These are phyloP conservation scores for Zygosaccharomyces pseudorouxii DNA, from an alignment of 805 yeast genomes.

Conservation along the genomic window DNA sequence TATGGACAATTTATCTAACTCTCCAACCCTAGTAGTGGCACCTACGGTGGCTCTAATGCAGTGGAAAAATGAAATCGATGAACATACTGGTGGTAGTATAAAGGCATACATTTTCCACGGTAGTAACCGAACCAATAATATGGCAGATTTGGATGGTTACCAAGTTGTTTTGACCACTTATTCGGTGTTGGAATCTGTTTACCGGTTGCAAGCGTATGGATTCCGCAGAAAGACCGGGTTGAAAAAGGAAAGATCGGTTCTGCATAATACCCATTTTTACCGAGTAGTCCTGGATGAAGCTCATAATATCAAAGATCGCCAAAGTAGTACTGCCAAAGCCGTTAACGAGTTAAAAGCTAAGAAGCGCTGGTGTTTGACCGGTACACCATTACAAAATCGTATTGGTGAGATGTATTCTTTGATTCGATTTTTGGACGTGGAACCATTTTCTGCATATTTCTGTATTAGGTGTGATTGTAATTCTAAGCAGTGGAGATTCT, in stretches of 20 bases:
- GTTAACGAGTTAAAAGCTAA: constrained; percentile 68
- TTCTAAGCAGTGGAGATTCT: constrained; percentile 78
- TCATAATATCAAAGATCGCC: constrained; percentile 93
- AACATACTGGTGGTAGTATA: constrained; percentile 69
- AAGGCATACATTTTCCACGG: constrained; percentile 80
- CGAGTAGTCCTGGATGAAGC: constrained; percentile 94
- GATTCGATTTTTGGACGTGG: constrained; percentile 74
- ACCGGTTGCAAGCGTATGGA: constrained; percentile 77
- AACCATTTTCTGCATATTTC: constrained; percentile 84
- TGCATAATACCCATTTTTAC: constrained; percentile 73
- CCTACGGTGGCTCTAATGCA: constrained; percentile 99
- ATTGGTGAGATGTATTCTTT: constrained; percentile 95
- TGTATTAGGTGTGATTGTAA: constrained; percentile 91
- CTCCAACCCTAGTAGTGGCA: constrained; percentile 86
- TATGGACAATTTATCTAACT: constrained; percentile 58
- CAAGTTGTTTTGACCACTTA: constrained; percentile 91
- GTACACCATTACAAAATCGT: constrained; percentile 94
- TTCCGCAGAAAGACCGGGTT: constrained; percentile 66
- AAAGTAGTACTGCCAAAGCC: constrained; percentile 89
- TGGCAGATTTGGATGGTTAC: constrained; percentile 46
- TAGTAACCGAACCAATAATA: constrained; percentile 59
- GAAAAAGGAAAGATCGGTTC: constrained; percentile 67
- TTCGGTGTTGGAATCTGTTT: constrained; percentile 85
- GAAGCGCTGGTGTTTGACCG: constrained; percentile 88
- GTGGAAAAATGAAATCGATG: constrained; percentile 90